Percentiles rank a stretch among this genome's conserved stretches.
Conservation (phyloP, 2,329 filamentous ascomycete genomes). For the Monilinia fructigena region DNA sequence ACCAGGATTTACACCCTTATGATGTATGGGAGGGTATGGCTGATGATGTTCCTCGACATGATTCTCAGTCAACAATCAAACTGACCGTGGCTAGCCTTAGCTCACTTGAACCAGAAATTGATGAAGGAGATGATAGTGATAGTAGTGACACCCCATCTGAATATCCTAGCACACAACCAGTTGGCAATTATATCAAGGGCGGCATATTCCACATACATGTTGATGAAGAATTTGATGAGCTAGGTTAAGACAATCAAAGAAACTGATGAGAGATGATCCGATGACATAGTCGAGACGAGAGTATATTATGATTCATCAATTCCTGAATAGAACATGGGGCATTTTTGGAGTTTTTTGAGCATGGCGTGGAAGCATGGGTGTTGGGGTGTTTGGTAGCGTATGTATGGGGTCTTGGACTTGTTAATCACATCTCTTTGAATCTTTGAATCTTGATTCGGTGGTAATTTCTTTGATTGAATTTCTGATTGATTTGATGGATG, state of each 20-base stretch:
- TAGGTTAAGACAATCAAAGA: not conserved
- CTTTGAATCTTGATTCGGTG: not conserved
- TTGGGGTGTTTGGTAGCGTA: not conserved
- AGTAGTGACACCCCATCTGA: constrained; percentile 23
- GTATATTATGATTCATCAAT: not conserved
- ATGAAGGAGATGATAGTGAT: constrained; percentile 21
- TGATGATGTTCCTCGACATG: constrained; percentile 17
- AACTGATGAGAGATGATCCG: not conserved
- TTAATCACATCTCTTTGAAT: not conserved
- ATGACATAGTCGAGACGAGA: not conserved
- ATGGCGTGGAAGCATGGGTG: not conserved
- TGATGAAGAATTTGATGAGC: constrained; percentile 25
- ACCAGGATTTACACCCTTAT: constrained; percentile 7
- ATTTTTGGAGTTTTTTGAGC: constrained; percentile 4
- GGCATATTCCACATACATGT: constrained; percentile 19
- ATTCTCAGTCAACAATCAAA: constrained; percentile 4
- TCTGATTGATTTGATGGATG: not conserved
- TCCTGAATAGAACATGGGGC: not conserved
- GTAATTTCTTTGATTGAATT: not conserved
- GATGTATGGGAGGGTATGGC: constrained; percentile 26
- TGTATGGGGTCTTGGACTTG: not conserved
- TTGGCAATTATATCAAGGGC: not conserved
- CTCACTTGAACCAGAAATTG: not conserved
- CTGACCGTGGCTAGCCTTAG: not conserved
- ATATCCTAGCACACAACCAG: constrained; percentile 23